These are phyloP conservation scores for Cercospora janseana DNA, from an alignment of 2,329 filamentous ascomycete species.

Conservation along the genomic window DNA sequence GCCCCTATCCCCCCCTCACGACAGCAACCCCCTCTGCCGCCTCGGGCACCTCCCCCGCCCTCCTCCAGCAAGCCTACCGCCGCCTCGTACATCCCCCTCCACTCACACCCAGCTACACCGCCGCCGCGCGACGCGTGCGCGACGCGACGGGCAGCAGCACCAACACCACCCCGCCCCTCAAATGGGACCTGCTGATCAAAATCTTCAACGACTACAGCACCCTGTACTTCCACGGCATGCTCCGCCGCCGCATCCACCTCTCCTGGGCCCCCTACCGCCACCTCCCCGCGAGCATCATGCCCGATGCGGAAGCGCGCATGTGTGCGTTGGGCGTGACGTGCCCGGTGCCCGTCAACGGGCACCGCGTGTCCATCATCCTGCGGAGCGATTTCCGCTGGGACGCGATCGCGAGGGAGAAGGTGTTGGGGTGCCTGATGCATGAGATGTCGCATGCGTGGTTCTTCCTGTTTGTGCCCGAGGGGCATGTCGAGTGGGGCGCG, in stretches of 20 bases:
- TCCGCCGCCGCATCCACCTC: slow-evolving; percentile 11
- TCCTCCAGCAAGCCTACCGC: slow-evolving; percentile 7
- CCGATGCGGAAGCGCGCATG: not conserved
- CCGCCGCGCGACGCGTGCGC: not conserved
- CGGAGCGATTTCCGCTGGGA: slow-evolving; percentile 8
- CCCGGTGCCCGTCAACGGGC: no score
- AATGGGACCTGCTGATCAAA: slow-evolving; percentile 20
- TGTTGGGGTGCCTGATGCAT: slow-evolving; percentile 11
- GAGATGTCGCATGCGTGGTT: slow-evolving; percentile 20
- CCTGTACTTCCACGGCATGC: slow-evolving; percentile 18
- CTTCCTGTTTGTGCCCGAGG: no score
- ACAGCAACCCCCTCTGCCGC: no score
- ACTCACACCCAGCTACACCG: not conserved
- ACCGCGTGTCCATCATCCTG: slow-evolving; percentile 3
- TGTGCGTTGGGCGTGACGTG: not conserved
- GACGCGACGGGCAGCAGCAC: not conserved
- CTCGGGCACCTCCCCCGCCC: no score
- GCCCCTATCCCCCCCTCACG: not conserved
- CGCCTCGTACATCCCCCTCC: not conserved
- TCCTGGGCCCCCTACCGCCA: not conserved
- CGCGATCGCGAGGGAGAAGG: not conserved
- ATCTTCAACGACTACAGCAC: slow-evolving; percentile 20
- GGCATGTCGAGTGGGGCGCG: slow-evolving; percentile 10
- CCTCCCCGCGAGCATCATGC: not conserved
- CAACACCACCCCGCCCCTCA: not conserved